Conservation (phyloP, 2,329 filamentous ascomycete species). For the Xylaria sp. region DNA sequence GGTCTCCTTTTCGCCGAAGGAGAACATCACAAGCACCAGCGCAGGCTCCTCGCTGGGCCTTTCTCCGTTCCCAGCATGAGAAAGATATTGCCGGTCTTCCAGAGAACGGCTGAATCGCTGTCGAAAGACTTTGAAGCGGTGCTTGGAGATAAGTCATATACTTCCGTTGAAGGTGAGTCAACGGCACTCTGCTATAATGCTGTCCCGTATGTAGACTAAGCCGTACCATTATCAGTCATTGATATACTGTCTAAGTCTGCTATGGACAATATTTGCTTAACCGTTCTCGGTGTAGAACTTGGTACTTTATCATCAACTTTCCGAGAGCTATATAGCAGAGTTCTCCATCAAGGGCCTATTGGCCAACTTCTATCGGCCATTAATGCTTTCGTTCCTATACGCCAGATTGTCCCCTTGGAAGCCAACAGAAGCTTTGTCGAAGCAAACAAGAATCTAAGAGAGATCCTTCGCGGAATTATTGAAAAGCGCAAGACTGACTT, state of each 20-base stretch:
- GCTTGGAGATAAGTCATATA: conserved; percentile 40
- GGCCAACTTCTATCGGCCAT: conserved; percentile 49
- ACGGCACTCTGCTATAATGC: not conserved
- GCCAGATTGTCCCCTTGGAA: conserved; percentile 52
- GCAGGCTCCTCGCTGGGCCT: conserved; percentile 50
- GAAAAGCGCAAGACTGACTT: conserved; percentile 47
- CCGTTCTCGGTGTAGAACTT: conserved; percentile 52
- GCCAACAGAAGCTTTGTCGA: conserved; percentile 54
- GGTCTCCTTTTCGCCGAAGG: conserved; percentile 55
- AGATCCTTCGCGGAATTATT: conserved; percentile 51
- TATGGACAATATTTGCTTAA: conserved; percentile 52
- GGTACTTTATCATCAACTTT: conserved; percentile 47
- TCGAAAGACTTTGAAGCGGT: conserved; percentile 47
- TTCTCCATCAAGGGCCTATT: conserved; percentile 48
- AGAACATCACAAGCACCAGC: conserved; percentile 50
- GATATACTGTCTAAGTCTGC: conserved; percentile 48
- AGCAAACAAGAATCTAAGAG: conserved; percentile 50
- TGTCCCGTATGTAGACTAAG: not conserved
- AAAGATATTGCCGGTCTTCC: conserved; percentile 54
- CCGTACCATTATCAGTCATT: conserved; percentile 40
- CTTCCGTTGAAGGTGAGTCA: conserved; percentile 46
- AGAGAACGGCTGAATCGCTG: conserved; percentile 49
- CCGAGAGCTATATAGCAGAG: conserved; percentile 47
- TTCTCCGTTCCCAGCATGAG: conserved; percentile 53
- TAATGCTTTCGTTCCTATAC: conserved; percentile 50